A percentile compares a stretch with the other conserved stretches of the same genome.
phyloP scores from a whole-genome alignment of 2,329 filamentous ascomycete genomes.

The Anthostomella pinea region DNA sequence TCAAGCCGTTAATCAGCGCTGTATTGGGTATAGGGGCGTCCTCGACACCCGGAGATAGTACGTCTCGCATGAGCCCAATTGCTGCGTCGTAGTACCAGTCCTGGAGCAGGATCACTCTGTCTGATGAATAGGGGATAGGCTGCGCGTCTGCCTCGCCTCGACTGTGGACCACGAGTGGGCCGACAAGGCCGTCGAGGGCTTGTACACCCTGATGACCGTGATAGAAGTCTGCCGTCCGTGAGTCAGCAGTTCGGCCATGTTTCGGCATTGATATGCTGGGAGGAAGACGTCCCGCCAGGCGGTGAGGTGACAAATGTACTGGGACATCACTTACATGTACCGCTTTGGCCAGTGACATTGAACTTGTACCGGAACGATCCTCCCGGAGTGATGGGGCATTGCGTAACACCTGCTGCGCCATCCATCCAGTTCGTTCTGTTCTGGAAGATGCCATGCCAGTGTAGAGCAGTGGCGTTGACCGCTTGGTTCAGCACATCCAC shows the following conservation, averaged over 20 bases:
- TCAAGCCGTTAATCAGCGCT: slow-evolving; percentile 43
- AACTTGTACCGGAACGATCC: slow-evolving; percentile 66
- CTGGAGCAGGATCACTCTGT: slow-evolving; percentile 62
- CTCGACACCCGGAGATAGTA: slow-evolving; percentile 41
- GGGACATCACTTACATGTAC: slow-evolving; percentile 33
- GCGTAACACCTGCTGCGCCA: slow-evolving; percentile 64
- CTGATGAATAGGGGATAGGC: slow-evolving; percentile 50
- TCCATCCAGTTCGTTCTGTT: slow-evolving; percentile 75
- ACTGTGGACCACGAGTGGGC: slow-evolving; percentile 62
- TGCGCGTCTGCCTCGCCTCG: slow-evolving; percentile 49
- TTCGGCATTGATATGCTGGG: neutral
- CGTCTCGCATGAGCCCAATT: slow-evolving; percentile 34
- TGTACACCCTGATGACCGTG: slow-evolving; percentile 57
- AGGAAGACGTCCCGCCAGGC: neutral
- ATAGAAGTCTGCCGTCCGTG: slow-evolving; percentile 32
- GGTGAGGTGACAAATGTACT: neutral
- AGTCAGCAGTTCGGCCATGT: slow-evolving; percentile 14
- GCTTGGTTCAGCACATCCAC: slow-evolving; percentile 68
- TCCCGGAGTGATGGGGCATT: slow-evolving; percentile 64
- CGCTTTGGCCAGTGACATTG: slow-evolving; percentile 49
- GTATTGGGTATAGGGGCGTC: slow-evolving; percentile 44
- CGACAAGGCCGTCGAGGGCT: slow-evolving; percentile 65
- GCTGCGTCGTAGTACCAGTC: slow-evolving; percentile 66
- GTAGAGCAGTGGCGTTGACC: slow-evolving; percentile 63
- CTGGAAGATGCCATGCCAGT: slow-evolving; percentile 78